A percentile compares a stretch with the other conserved stretches of the same genome.
These are phyloP conservation scores for Chlamydomonas incerta DNA, from an alignment of 139 green algal genomes.

Conservation along the genomic window DNA sequence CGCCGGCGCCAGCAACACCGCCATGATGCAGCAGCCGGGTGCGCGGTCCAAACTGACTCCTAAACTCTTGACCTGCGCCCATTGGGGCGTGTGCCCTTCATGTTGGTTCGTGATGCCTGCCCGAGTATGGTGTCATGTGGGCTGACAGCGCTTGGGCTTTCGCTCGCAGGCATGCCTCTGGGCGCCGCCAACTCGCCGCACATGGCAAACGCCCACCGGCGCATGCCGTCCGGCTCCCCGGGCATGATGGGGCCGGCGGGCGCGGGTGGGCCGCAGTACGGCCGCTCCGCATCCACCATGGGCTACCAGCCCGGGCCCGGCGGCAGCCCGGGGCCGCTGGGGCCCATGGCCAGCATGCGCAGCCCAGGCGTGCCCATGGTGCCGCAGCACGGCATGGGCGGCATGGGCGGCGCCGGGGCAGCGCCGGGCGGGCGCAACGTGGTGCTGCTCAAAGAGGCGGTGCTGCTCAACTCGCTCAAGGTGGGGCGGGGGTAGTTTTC, in stretches of 20 bases:
- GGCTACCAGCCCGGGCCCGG: neutral
- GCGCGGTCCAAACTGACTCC: neutral
- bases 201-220: neutral
- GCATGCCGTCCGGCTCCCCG: neutral
- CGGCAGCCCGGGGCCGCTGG: neutral
- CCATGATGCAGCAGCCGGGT: slow-evolving; percentile 12
- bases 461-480: slow-evolving; percentile 71
- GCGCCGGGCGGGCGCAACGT: slow-evolving; percentile 1
- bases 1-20: slow-evolving; percentile 19
- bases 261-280: neutral
- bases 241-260: neutral
- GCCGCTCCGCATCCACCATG: neutral
- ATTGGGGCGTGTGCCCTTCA: too few relatives aligned
- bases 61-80: too few relatives aligned
- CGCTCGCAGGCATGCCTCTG: neutral
- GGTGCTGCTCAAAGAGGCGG: slow-evolving; percentile 58
- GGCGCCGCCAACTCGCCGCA: neutral
- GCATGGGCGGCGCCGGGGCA: neutral
- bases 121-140: too few relatives aligned
- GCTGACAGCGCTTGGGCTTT: too few relatives aligned
- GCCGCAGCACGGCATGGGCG: neutral
- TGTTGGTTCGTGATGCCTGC: too few relatives aligned
- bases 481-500: neutral
- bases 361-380: slow-evolving; percentile 7
- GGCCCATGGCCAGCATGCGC: neutral